Evolutionary conservation across 2,329 filamentous ascomycete genomes (phyloP).

Genomic region (Drechslera avenae): DNA sequence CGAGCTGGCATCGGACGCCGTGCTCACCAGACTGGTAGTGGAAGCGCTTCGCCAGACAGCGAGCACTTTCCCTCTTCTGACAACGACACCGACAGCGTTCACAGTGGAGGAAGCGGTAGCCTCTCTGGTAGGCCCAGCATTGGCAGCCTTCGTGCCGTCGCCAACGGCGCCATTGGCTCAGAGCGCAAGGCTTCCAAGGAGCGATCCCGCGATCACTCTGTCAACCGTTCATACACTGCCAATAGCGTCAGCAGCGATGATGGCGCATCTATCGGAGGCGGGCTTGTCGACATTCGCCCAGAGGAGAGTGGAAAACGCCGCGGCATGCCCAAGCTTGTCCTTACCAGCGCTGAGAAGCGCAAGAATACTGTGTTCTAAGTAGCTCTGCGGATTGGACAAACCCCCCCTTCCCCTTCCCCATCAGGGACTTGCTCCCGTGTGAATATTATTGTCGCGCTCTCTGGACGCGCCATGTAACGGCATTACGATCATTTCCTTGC

Average conservation of each 20-base stretch:
- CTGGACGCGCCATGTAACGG: conserved; percentile 39
- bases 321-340: conserved; percentile 83
- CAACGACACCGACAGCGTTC: conserved; percentile 58
- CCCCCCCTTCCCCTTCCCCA: too few species aligned
- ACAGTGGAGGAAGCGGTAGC: conserved; percentile 75
- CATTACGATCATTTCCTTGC: conserved; percentile 44
- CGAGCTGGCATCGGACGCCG: conserved; percentile 87
- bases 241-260: conserved; percentile 72
- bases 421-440: conserved; percentile 35
- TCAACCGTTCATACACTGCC: conserved; percentile 56
- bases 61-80: conserved; percentile 78
- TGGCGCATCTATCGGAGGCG: conserved; percentile 61
- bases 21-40: conserved; percentile 68
- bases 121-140: conserved; percentile 76
- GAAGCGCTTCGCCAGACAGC: conserved; percentile 87
- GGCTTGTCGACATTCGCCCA: conserved; percentile 54
- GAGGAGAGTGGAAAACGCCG: conserved; percentile 68
- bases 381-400: conserved; percentile 17
- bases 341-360: conserved; percentile 89
- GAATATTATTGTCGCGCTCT: conserved; percentile 43
- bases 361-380: conserved; percentile 69
- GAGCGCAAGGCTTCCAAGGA: conserved; percentile 69
- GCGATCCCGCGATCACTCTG: conserved; percentile 43
- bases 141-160: conserved; percentile 76
- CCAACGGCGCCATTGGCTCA: conserved; percentile 84